phyloP scores from a whole-genome alignment of 73 alveolate genomes.

The Paramecium sexaurelia region DNA sequence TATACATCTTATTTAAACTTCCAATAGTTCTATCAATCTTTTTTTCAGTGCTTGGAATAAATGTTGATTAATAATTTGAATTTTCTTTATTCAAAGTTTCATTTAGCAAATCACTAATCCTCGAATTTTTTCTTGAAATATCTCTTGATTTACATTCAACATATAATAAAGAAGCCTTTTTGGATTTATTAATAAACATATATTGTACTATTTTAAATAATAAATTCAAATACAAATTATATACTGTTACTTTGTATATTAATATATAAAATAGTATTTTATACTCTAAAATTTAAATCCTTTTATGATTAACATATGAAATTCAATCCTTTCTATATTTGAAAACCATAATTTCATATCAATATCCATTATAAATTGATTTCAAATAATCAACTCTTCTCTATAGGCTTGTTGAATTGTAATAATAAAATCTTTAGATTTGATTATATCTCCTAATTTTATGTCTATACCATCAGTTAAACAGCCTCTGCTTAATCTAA shows the following conservation, averaged over 20 bases:
- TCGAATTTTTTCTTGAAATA: conserved; percentile 21
- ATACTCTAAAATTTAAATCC: neutral
- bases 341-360: neutral
- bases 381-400: too few species aligned
- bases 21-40: conserved; percentile 44
- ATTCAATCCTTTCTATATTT: neutral
- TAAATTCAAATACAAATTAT: conserved; percentile 25
- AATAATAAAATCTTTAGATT: conserved; percentile 38
- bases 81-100: conserved; percentile 35
- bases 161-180: conserved; percentile 13
- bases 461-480: conserved; percentile 56
- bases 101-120: conserved; percentile 9
- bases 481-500: conserved; percentile 63
- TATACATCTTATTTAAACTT: conserved; percentile 38
- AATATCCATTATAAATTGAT: neutral
- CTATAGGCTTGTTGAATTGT: conserved; percentile 27
- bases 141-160: conserved; percentile 38
- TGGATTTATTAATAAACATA: conserved; percentile 11
- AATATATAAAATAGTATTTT: neutral
- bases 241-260: conserved; percentile 36
- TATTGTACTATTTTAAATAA: neutral
- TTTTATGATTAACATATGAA: neutral
- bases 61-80: neutral
- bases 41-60: neutral
- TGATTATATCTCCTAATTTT: conserved; percentile 63